These are phyloP conservation scores for Suillus ampliporus DNA, from an alignment of 768 basidiomycete species.

Conservation along the genomic window DNA sequence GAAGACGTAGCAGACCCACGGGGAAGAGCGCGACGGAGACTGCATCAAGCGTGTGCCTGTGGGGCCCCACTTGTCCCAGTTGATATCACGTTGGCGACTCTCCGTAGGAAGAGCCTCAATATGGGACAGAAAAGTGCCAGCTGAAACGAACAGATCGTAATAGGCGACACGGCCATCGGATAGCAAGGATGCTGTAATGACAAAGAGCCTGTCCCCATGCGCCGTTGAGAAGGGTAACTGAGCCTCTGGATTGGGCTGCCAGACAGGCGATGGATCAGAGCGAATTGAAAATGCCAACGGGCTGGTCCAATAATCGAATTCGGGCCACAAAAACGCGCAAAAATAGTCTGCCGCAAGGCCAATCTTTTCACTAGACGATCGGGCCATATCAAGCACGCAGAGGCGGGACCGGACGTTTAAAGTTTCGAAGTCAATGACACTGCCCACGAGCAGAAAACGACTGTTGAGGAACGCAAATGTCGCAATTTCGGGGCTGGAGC, in stretches of 20 bases:
- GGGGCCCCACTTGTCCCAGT: slow-evolving; percentile 62
- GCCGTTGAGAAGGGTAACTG: slow-evolving; percentile 55
- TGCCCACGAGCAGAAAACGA: slow-evolving; percentile 43
- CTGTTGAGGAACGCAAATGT: slow-evolving; percentile 51
- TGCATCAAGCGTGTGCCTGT: slow-evolving; percentile 48
- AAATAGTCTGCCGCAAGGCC: slow-evolving; percentile 36
- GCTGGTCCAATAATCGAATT: slow-evolving; percentile 31
- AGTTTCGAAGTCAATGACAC: slow-evolving; percentile 29
- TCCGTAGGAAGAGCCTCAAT: slow-evolving; percentile 25
- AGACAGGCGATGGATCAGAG: slow-evolving; percentile 58
- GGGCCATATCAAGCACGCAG: slow-evolving; percentile 48
- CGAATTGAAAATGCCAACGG: slow-evolving; percentile 49
- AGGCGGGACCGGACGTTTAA: slow-evolving; percentile 32
- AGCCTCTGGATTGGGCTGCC: slow-evolving; percentile 41
- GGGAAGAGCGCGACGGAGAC: slow-evolving; percentile 40
- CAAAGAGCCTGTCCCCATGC: slow-evolving; percentile 48
- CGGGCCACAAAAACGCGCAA: slow-evolving; percentile 50
- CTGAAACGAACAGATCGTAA: slow-evolving; percentile 51
- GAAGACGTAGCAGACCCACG: slow-evolving; percentile 67
- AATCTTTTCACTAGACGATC: slow-evolving; percentile 35
- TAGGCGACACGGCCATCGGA: slow-evolving; percentile 29
- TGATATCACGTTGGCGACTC: slow-evolving; percentile 28
- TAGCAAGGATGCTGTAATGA: slow-evolving; percentile 50
- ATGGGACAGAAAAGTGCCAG: slow-evolving; percentile 39
- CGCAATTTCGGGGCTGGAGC: slow-evolving; percentile 40